Conservation (phyloP, 805 yeast species). For the Metschnikowia similis region DNA sequence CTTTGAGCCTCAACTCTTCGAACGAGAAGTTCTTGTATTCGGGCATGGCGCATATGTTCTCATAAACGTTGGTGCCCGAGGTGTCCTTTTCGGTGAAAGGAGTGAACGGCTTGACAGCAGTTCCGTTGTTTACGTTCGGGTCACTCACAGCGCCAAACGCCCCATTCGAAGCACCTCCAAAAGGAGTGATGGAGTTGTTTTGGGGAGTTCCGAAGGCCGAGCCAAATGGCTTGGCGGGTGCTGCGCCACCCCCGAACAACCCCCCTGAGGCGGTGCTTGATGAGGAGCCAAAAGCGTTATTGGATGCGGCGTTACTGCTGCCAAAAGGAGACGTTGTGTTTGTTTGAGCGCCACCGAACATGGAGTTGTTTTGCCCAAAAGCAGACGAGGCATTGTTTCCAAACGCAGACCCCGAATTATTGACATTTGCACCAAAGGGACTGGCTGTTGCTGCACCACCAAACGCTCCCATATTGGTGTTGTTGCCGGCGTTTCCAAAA, state of each 20-base stretch:
- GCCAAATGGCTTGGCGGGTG: constrained; percentile 15
- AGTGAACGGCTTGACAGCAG: constrained; percentile 66
- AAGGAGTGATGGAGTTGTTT: constrained; percentile 17
- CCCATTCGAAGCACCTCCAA: constrained; percentile 16
- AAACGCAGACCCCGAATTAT: constrained; percentile 35
- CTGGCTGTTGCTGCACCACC: constrained; percentile 7
- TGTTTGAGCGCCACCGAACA: constrained; percentile 21
- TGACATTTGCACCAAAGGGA: constrained; percentile 15
- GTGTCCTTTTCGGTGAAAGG: constrained; percentile 72
- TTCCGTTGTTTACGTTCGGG: constrained; percentile 52
- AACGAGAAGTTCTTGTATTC: constrained; percentile 77
- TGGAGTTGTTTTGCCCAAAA: constrained; percentile 23
- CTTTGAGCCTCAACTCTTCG: constrained; percentile 87
- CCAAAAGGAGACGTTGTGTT: constrained; percentile 17
- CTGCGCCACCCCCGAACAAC: constrained; percentile 11
- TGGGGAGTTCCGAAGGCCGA: constrained; percentile 20
- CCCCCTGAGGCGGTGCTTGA: constrained; percentile 7
- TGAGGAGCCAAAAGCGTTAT: constrained; percentile 18
- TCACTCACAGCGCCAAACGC: constrained; percentile 23
- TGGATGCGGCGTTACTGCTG: constrained; percentile 11
- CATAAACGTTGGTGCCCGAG: constrained; percentile 50
- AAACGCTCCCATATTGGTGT: constrained; percentile 11
- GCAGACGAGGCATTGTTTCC: constrained; percentile 22
- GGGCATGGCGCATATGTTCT: constrained; percentile 83
- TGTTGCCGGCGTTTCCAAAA: constrained; percentile 25